phyloP scores from a whole-genome alignment of 192 early-diverging fungal genomes.

The Podila clonocystis region DNA sequence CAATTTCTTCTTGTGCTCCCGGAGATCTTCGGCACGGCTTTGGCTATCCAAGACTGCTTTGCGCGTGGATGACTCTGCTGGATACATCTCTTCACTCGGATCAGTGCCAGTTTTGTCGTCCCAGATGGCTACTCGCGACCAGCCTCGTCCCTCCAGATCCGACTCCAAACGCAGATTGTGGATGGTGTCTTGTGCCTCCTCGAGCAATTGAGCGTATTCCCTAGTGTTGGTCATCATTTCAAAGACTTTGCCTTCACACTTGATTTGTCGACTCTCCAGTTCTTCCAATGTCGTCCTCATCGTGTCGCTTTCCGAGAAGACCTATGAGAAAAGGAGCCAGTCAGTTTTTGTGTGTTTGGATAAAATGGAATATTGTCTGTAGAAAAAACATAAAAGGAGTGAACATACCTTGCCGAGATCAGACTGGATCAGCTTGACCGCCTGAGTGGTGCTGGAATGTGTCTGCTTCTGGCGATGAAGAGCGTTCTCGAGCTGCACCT shows the following conservation, averaged over 20 bases:
- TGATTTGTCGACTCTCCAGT: conserved; percentile 61
- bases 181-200: conserved; percentile 69
- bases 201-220: conserved; percentile 66
- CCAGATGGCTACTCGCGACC: conserved; percentile 47
- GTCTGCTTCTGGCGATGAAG: conserved; percentile 64
- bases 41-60: neutral
- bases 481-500: conserved; percentile 59
- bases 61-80: neutral
- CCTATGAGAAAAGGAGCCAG: conserved; percentile 20
- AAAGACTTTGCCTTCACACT: conserved; percentile 63
- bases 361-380: neutral
- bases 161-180: conserved; percentile 60
- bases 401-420: conserved; percentile 61
- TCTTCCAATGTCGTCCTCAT: conserved; percentile 61
- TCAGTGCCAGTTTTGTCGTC: conserved; percentile 40
- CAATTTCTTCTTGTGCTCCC: neutral
- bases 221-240: conserved; percentile 65
- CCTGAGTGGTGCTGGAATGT: conserved; percentile 66
- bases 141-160: conserved; percentile 51
- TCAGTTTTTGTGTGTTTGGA: neutral
- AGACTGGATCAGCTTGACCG: conserved; percentile 65
- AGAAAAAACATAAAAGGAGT: neutral
- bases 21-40: neutral
- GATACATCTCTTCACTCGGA: conserved; percentile 6
- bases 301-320: conserved; percentile 62